Percentiles rank a stretch among this genome's conserved stretches.
Conservation (phyloP, 2,329 filamentous ascomycete species). For the Aspergillus udagawae region DNA sequence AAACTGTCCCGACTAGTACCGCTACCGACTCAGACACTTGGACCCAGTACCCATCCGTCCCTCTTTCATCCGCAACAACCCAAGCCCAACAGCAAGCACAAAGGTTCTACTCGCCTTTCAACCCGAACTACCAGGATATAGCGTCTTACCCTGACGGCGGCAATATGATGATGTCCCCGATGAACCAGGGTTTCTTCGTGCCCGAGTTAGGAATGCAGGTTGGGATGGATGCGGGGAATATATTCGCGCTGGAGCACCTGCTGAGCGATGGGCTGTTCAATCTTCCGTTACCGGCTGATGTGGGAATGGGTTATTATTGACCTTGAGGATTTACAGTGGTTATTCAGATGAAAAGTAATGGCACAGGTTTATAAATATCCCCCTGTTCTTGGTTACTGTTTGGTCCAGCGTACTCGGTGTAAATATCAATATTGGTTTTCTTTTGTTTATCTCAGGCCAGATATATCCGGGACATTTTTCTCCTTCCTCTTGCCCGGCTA, state of each 20-base stretch:
- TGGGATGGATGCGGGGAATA: conserved; percentile 24
- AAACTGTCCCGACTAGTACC: neutral
- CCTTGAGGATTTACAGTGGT: neutral
- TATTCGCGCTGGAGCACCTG: conserved; percentile 30
- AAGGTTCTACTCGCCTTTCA: conserved; percentile 9
- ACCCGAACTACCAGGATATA: conserved; percentile 5
- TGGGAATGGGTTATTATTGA: conserved; percentile 20
- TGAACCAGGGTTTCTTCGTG: conserved; percentile 18
- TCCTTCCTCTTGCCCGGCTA: neutral
- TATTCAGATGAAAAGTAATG: neutral
- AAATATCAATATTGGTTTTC: neutral
- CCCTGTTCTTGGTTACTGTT: neutral
- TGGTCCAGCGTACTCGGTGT: neutral
- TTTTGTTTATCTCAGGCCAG: neutral
- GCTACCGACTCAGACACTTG: conserved; percentile 8
- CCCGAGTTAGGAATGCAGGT: conserved; percentile 25
- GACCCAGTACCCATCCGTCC: conserved; percentile 5
- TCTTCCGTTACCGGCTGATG: conserved; percentile 22
- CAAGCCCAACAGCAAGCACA: neutral
- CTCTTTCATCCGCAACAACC: neutral
- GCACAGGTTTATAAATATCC: too few relatives aligned
- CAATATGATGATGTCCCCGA: conserved; percentile 14
- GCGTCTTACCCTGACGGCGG: conserved; percentile 11
- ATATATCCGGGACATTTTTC: neutral
- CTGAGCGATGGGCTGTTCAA: conserved; percentile 32